Percentiles rank a stretch among this genome's conserved stretches.
Evolutionary conservation across 352 stramenopile genomes (phyloP).

Genomic region (Phytophthora cactorum): DNA sequence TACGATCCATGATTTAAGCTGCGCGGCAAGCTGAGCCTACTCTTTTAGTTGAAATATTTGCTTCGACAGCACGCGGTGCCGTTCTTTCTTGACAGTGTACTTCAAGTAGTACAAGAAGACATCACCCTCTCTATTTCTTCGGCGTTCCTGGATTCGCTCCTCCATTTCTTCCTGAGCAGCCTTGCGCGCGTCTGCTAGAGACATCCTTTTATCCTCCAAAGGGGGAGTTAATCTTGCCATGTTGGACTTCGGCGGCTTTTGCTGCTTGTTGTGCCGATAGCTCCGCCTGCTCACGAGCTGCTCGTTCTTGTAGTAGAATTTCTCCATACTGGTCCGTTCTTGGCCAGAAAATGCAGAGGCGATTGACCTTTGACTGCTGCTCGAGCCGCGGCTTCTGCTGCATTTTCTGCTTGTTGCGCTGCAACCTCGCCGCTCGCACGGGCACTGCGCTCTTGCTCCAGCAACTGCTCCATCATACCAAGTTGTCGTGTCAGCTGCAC

Average conservation of each 20-base stretch:
- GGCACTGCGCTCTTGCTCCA: conserved; percentile 3
- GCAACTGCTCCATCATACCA: background rate
- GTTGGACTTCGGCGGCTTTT: background rate
- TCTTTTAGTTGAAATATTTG: too few relatives aligned
- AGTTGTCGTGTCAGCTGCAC: conserved; percentile 1
- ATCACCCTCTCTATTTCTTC: background rate
- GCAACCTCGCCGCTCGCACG: background rate
- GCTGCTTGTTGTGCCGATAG: background rate
- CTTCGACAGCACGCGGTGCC: too few relatives aligned
- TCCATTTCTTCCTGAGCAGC: conserved; percentile 37
- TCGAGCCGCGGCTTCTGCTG: too few relatives aligned
- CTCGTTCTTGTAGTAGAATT: background rate
- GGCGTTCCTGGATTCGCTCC: conserved; percentile 54
- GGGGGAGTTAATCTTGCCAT: background rate
- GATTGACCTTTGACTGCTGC: background rate
- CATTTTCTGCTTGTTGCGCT: conserved; percentile 1
- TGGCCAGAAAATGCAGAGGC: background rate
- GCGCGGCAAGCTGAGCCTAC: too few relatives aligned
- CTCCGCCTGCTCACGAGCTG: conserved; percentile 2
- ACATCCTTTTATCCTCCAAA: background rate
- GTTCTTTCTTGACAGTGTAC: too few relatives aligned
- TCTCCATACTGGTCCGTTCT: background rate
- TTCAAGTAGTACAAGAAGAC: too few relatives aligned
- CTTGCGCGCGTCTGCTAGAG: conserved; percentile 7
- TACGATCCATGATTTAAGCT: too few relatives aligned